Base-by-base conservation (phyloP, 1,284 basidiomycete species). In the Amylostereum areolatum region DNA sequence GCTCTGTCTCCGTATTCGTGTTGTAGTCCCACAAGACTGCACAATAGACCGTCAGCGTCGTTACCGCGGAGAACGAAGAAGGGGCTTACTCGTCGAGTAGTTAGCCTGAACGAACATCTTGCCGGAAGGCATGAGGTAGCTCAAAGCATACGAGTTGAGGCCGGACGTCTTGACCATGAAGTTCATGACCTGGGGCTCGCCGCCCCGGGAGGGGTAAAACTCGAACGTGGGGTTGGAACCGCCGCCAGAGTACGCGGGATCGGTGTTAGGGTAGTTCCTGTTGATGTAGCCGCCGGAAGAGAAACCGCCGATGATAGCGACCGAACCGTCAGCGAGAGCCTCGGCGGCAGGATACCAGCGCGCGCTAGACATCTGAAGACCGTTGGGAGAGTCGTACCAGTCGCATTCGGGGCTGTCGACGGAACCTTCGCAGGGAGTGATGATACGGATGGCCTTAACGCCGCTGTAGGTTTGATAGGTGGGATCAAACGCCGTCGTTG, bases 291-390 rank as follows among this genome's bases (percentile, higher is more conserved):
- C 85, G 57, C 93, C 93, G 63, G 85, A 89, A 52, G 84, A 77
- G 64, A 92, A 87, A 36, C 89, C 90, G 45, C 89, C 89, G 42
- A 90, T 85, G 44, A 92, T 69, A 18, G 81, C 86, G 41, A 92
- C 65, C 2, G 70, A 69, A 30, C 87, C 86, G 57, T 89, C 77
- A 0, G 72, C 83, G 2, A 88, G 73, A 6, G 85, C 69, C 63
- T 91, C 88, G 40, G 91, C 90, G 9, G 89, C 83, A 29, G 92
- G 92, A 57, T 95, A 95, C 92, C 92, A 96, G 18, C 93, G 79
- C 56, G 79, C 69, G 49, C 75, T 79, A 55, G 89, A 81, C 84
- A 95, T 92, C 37, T 82, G 73, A 36, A 90, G 72, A 1, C 78
- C 56, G 0, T 70, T 68, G 0, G 82, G 71, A 49, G 92, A 75